Evolutionary conservation across 2,329 filamentous ascomycete species (phyloP).

Genomic region (Graphilbum ipis-grandicollis): DNA sequence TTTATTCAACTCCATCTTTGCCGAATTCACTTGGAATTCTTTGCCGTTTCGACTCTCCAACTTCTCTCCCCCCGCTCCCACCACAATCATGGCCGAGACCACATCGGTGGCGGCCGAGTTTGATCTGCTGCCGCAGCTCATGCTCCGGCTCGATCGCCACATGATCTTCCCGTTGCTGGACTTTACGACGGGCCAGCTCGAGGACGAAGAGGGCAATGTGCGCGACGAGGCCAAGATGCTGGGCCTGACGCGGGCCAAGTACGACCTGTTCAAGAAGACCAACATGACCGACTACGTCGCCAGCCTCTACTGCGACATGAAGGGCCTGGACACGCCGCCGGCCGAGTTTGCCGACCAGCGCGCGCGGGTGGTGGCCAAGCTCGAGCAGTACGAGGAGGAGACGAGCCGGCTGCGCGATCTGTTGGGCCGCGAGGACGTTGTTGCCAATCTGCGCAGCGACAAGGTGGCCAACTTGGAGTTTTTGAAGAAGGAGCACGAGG

Average conservation of each 20-base stretch:
- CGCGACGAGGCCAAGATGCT: constrained; percentile 36
- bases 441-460: constrained; percentile 81
- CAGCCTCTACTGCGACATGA: constrained; percentile 75
- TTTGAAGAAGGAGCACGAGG: constrained; percentile 88
- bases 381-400: constrained; percentile 73
- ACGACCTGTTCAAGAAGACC: constrained; percentile 85
- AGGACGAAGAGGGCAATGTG: constrained; percentile 45
- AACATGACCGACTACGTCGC: constrained; percentile 99
- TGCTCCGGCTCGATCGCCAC: constrained; percentile 86
- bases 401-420: constrained; percentile 79
- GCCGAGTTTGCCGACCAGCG: constrained; percentile 78
- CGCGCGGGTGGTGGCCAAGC: constrained; percentile 67
- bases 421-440: constrained; percentile 73
- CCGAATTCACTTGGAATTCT: no score
- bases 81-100: constrained; percentile 8
- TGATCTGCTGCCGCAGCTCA: constrained; percentile 63
- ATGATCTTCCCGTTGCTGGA: constrained; percentile 93
- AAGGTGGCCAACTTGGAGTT: constrained; percentile 98
- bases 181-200: constrained; percentile 69
- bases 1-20: no score
- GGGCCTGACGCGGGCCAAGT: constrained; percentile 73
- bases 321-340: constrained; percentile 61
- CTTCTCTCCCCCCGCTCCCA: no score
- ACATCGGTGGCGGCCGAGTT: constrained; percentile 14
- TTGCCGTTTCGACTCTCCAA: no score